Evolutionary conservation across 495 filamentous ascomycete genomes (phyloP).

Genomic region (Talaromyces nanjingensis): DNA sequence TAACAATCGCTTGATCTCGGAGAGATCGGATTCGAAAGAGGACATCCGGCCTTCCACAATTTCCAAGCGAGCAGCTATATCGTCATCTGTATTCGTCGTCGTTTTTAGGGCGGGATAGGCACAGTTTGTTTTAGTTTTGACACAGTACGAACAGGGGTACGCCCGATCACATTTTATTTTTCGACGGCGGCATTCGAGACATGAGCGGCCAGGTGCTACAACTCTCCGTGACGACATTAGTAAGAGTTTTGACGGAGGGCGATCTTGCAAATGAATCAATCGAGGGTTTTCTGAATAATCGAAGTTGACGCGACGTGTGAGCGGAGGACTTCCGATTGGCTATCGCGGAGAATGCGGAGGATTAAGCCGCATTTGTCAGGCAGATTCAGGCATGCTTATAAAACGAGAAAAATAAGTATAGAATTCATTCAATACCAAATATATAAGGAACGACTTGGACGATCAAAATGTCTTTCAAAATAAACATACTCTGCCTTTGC

Average conservation of each 20-base stretch:
- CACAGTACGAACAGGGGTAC: constrained; percentile 43
- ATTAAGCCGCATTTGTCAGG: neutral
- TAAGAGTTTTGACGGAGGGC: neutral
- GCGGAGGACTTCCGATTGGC: constrained; percentile 1
- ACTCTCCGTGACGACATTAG: neutral
- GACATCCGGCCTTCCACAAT: constrained; percentile 10
- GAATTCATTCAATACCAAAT: neutral
- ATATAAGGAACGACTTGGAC: neutral
- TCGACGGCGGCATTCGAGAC: constrained; percentile 44
- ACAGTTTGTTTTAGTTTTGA: constrained; percentile 20
- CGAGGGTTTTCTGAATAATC: neutral
- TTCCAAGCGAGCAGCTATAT: constrained; percentile 10
- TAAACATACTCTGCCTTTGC: neutral
- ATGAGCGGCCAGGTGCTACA: constrained; percentile 27
- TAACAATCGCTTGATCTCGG: constrained; percentile 9
- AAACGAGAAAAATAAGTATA: neutral
- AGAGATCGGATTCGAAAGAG: constrained; percentile 6
- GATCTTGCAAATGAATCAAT: neutral
- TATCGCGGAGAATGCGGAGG: constrained; percentile 9
- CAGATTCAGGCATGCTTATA: neutral
- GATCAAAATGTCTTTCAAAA: neutral
- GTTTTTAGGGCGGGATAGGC: constrained; percentile 13
- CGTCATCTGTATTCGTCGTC: neutral
- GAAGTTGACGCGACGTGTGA: neutral
- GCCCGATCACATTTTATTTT: constrained; percentile 48